A percentile compares a stretch with the other conserved stretches of the same genome.
phyloP scores from a whole-genome alignment of 2,329 filamentous ascomycete species.

The Verticillium zaregamsianum region DNA sequence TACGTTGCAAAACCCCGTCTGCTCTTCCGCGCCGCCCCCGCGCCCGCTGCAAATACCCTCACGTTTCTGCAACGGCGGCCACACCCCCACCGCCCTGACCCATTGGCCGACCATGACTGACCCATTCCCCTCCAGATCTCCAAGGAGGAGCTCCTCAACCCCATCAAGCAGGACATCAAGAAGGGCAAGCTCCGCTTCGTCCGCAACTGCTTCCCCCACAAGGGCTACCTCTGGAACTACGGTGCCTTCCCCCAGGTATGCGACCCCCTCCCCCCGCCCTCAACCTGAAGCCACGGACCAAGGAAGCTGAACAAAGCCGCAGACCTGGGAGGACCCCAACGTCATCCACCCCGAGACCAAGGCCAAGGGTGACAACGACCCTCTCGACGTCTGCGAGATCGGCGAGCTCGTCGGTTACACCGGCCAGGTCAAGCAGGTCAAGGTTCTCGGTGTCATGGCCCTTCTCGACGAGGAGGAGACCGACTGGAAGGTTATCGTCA shows the following conservation, averaged over 20 bases:
- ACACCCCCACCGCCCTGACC: constrained; percentile 7
- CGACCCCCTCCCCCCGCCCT: background rate
- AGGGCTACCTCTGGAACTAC: constrained; percentile 99
- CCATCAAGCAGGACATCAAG: constrained; percentile 99
- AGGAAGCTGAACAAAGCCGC: constrained; percentile 5
- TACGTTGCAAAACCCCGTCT: constrained; percentile 39
- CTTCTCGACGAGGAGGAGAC: constrained; percentile 99
- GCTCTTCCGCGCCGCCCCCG: constrained; percentile 2
- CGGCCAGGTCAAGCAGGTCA: constrained; percentile 99
- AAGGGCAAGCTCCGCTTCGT: constrained; percentile 99
- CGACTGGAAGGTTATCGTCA: constrained; percentile 99
- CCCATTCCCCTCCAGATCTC: constrained; percentile 65
- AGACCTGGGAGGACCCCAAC: constrained; percentile 99
- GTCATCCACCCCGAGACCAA: constrained; percentile 96
- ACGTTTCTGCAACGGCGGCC: background rate
- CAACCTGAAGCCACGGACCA: background rate
- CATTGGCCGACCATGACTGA: constrained; percentile 4
- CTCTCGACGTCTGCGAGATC: constrained; percentile 98
- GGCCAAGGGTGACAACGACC: constrained; percentile 99
- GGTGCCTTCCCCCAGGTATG: constrained; percentile 95
- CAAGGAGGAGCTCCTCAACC: constrained; percentile 97
- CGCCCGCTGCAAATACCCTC: background rate
- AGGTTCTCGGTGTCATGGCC: constrained; percentile 98
- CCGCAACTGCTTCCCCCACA: constrained; percentile 99
- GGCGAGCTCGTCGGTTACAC: constrained; percentile 95